Evolutionary conservation across 805 yeast genomes (phyloP), one percentile per base, ranked within the genome.

Genomic region (Cyberlindnera veronae): DNA sequence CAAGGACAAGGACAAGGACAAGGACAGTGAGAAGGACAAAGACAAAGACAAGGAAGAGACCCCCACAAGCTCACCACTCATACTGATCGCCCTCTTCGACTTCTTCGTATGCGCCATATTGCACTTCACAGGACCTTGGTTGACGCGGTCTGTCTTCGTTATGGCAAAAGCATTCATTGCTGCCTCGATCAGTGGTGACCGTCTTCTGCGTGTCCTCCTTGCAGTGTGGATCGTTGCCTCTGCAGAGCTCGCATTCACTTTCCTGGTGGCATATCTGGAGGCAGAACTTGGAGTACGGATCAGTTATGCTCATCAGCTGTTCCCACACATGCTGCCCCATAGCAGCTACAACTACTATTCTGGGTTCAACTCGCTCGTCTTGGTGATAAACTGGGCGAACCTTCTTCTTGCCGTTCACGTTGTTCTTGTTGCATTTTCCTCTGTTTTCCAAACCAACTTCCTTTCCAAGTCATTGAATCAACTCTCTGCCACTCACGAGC

Each of bases 391-490:
- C 27, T 44, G 40, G 20, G 30, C 41, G 14, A 55, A 55, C 32
- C 41, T 56, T 12, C 17, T 50, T 5, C 33, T 56, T 13, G 48
- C 57, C 3, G 50, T 50, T 19, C 58, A 56, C 24, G 49, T 56
- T 22, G 43, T 55, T 7, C 42, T 53, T 3, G 48, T 56, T 35
- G 50, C 50, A 15, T 46, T 54, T 28, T 42, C 59, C 7, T 38
- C 58, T 14, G 46, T 46, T 27, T 52, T 48, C 38, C 55, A 48
- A 21, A 51, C 51, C 15, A 55, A 53, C 19, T 45, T 50, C 35
- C 46, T 56, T 16, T 48, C 59, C 22, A 53, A 46, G 34, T 49
- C 47, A 17, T 39, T 56, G 11, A 54, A 56, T 21, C 58, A 55
- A n/a, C 32, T 55, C 22, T 39, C 55, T 5, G 32, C 38, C 13